A percentile compares a stretch with the other conserved stretches of the same genome.
Evolutionary conservation across 2,329 filamentous ascomycete species (phyloP).

Genomic region (Colletotrichum limetticola): DNA sequence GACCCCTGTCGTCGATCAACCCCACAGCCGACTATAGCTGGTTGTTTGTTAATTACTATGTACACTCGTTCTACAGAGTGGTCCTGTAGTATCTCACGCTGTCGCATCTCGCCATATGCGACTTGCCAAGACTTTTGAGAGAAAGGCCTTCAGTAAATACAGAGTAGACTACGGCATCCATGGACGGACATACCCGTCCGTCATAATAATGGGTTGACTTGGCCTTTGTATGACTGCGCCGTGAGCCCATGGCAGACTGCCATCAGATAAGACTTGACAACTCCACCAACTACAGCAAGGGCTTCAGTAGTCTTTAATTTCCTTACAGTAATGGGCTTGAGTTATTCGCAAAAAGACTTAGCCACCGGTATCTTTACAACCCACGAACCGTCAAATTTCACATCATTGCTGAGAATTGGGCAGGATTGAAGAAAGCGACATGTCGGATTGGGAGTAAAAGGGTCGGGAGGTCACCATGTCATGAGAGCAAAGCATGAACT

Average conservation of each 20-base stretch:
- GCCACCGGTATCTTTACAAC: neutral
- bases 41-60: neutral
- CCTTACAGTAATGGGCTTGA: neutral
- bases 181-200: neutral
- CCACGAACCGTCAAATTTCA: neutral
- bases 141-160: neutral
- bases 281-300: no score
- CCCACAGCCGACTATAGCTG: neutral
- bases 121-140: neutral
- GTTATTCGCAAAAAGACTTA: neutral
- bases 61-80: neutral
- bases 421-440: neutral
- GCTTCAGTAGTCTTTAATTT: neutral
- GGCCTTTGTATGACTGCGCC: neutral
- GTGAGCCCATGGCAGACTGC: neutral
- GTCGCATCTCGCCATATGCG: neutral
- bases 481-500: conserved; percentile 9
- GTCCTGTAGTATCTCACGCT: neutral
- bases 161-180: neutral
- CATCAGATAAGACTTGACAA: neutral
- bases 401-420: neutral
- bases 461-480: neutral
- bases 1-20: conserved; percentile 12
- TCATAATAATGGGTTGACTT: neutral
- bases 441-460: neutral